Base-by-base conservation (phyloP, 306 rosid species). In the Gastrolobium bilobum region DNA sequence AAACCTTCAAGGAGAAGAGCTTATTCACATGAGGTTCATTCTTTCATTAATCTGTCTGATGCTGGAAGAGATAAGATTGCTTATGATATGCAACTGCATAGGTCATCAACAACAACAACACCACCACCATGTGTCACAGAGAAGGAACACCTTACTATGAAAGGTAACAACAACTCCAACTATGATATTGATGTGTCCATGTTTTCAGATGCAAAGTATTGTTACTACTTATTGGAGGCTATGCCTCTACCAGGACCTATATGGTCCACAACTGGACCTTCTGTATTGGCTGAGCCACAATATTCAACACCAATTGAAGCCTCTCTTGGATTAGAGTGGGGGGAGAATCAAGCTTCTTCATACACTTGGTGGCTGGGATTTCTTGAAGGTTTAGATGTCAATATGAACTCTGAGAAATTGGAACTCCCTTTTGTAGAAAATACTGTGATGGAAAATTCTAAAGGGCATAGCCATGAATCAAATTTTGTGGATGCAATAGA, bases 231-330 rank as follows among this genome's bases (percentile, higher is more conserved):
- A 71, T n/a, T 80, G 77, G 88, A 91, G 84, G 77, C 90, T 2
- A 89, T 91, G 86, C 94, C 94, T 75, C 62, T 69, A n/a, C 86
- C 91, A 46, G 90, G 83, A 26, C 91, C 92, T 1, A 73, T 82
- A 30, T 90, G 94, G 94, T 90, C 92, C 4, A 86, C 92, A 59
- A 79, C 92, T 56, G 81, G 71, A 20, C 94, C 92, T 37, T 81
- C 81, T 47, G 57, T 90, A 42, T 8, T 75, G 85, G 78, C 78
- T 51, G 70, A 81, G 51, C 77, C 84, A 53, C 50, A 47, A 26
- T 5, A 76, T 26, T 13, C 65, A 9, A 9, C 63, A 78, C 7
- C 77, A 10, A 59, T 57, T 82, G 87, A 90, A 52, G 71, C 26
- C 37, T 38, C 52, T 60, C 7, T 54, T 6, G 84, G 47, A 5